Conservation (phyloP, 2,329 filamentous ascomycete genomes). For the Talaromyces rugulosus region DNA sequence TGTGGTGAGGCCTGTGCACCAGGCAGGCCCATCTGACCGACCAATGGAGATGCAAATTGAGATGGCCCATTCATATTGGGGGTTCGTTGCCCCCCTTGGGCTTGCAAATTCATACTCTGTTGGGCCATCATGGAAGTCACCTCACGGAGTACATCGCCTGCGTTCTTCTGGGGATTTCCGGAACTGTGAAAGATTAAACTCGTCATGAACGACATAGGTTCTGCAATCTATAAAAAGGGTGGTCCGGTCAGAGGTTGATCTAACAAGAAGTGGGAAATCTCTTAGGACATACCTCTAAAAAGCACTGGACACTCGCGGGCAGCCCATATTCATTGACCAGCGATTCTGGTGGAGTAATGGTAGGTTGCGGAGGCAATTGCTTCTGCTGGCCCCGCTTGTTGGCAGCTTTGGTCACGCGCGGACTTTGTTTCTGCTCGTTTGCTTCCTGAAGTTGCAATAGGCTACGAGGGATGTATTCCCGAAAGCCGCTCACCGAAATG, state of each 20-base stretch:
- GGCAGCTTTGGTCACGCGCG: constrained; percentile 55
- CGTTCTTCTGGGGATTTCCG: constrained; percentile 6
- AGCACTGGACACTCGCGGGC: constrained; percentile 53
- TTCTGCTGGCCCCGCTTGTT: constrained; percentile 50
- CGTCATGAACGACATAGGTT: constrained; percentile 63
- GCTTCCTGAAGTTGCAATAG: constrained; percentile 48
- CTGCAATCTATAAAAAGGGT: constrained; percentile 49
- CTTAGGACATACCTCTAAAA: constrained; percentile 54
- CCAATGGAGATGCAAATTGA: constrained; percentile 57
- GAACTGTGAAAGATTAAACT: constrained; percentile 51
- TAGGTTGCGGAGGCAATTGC: constrained; percentile 33
- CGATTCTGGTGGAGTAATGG: constrained; percentile 41
- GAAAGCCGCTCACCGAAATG: constrained; percentile 70
- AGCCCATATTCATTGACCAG: constrained; percentile 51
- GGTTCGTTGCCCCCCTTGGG: constrained; percentile 38
- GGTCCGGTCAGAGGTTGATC: constrained; percentile 16
- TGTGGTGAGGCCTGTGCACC: constrained; percentile 47
- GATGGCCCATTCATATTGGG: constrained; percentile 44
- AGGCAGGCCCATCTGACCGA: constrained; percentile 51
- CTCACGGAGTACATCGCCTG: constrained; percentile 9
- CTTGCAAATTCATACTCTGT: constrained; percentile 29
- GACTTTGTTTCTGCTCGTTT: constrained; percentile 54
- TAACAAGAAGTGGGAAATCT: neutral
- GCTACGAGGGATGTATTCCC: constrained; percentile 76
- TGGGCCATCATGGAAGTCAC: constrained; percentile 7